These are phyloP conservation scores for Hypoxylon crocopeplum DNA, from an alignment of 495 filamentous ascomycete species.

Conservation along the genomic window DNA sequence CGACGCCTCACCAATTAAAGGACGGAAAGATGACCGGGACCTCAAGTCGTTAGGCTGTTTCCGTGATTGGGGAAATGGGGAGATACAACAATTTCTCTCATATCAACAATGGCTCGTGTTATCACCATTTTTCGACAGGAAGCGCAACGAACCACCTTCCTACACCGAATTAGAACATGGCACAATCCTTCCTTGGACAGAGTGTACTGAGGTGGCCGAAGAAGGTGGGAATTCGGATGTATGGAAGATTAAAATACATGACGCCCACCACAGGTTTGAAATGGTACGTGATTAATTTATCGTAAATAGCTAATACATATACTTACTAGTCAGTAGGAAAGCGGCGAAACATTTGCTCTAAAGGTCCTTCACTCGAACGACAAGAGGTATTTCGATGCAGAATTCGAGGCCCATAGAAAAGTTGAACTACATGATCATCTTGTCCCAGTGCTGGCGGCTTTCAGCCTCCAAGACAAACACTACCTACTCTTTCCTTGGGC, in stretches of 20 bases:
- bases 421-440: constrained; percentile 1
- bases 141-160: neutral
- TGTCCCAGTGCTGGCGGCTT: constrained; percentile 6
- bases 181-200: constrained; percentile 1
- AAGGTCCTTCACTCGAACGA: neutral
- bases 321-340: neutral
- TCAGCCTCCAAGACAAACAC: neutral
- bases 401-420: neutral
- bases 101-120: neutral
- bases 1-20: neutral
- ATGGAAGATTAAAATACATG: neutral
- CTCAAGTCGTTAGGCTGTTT: neutral
- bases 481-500: constrained; percentile 21
- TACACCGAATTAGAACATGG: neutral
- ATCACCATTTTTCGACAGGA: constrained; percentile 1
- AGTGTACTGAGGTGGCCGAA: neutral
- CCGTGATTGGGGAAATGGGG: neutral
- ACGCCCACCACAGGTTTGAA: constrained; percentile 1
- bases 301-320: neutral
- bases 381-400: neutral
- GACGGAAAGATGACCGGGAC: neutral
- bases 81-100: neutral
- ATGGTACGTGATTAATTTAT: neutral
- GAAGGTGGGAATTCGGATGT: neutral
- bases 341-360: neutral